Conservation (phyloP, 768 basidiomycete genomes). For the Lactarius quietus region DNA sequence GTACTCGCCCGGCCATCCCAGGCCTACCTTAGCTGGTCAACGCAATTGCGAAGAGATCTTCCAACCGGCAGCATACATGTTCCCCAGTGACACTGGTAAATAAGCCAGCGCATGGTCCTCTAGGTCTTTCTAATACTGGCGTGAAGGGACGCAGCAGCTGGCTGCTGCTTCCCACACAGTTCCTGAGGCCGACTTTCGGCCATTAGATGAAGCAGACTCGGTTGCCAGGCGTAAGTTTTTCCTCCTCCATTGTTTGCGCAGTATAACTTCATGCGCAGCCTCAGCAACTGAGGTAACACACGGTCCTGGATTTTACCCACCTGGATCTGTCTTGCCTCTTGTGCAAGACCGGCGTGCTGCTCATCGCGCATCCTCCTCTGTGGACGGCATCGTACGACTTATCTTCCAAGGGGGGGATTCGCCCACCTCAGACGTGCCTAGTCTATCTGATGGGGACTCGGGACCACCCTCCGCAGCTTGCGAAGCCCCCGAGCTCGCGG, state of each 20-base stretch:
- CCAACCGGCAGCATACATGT: neutral
- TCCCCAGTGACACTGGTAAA: constrained; percentile 17
- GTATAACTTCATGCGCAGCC: neutral
- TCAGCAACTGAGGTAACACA: neutral
- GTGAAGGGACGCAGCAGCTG: neutral
- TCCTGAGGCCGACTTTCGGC: neutral
- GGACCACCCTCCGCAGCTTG: constrained; percentile 19
- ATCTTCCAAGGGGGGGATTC: constrained; percentile 11
- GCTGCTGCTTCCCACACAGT: neutral
- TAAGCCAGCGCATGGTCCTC: neutral
- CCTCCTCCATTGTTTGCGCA: neutral
- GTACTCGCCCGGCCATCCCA: constrained; percentile 6
- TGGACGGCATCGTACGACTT: constrained; percentile 7
- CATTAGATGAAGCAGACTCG: neutral
- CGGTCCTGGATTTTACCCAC: neutral
- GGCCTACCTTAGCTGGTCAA: neutral
- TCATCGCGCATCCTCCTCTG: neutral
- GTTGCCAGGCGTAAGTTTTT: neutral
- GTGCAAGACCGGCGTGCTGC: neutral
- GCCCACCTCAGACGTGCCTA: constrained; percentile 21
- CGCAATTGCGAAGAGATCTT: neutral
- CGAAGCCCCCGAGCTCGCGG: constrained; percentile 22
- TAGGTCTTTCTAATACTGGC: constrained; percentile 6
- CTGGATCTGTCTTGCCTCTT: neutral
- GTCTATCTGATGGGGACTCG: constrained; percentile 23